Evolutionary conservation across 306 rosid genomes (phyloP).

Genomic region (Casuarina cunninghamiana): DNA sequence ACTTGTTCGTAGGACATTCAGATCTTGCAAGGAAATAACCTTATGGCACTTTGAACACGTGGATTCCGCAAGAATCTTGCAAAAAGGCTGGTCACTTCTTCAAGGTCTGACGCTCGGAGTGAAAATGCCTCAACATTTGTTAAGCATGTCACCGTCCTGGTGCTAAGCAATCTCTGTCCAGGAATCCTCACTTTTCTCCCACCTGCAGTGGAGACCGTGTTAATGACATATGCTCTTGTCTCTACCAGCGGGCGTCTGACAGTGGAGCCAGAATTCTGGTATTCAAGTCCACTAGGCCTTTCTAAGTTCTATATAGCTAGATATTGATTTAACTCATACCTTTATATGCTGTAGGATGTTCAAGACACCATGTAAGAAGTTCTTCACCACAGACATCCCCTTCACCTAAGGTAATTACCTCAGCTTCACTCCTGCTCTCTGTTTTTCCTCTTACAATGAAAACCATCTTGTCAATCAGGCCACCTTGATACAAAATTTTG

Average conservation of each 20-base stretch:
- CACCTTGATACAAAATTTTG: conserved; percentile 52
- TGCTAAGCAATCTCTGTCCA: conserved; percentile 65
- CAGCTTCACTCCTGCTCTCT: conserved; percentile 72
- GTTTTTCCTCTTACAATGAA: conserved; percentile 81
- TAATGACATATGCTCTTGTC: background rate
- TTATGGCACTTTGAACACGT: conserved; percentile 78
- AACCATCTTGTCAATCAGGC: conserved; percentile 77
- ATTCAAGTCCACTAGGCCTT: background rate
- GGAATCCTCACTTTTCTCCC: conserved; percentile 54
- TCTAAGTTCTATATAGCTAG: background rate
- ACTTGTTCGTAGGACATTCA: background rate
- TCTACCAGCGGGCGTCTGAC: background rate
- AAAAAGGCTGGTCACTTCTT: conserved; percentile 77
- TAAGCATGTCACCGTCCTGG: conserved; percentile 63
- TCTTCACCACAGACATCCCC: conserved; percentile 93
- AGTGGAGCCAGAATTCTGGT: background rate
- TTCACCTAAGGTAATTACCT: conserved; percentile 55
- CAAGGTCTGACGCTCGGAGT: conserved; percentile 73
- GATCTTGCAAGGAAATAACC: conserved; percentile 40
- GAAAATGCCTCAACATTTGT: conserved; percentile 85
- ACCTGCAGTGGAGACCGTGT: conserved; percentile 41
- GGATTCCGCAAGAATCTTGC: conserved; percentile 70
- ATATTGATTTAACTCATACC: conserved; percentile 40
- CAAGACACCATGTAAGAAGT: conserved; percentile 84
- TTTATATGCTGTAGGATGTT: conserved; percentile 66